Base-by-base conservation (phyloP, 2,329 filamentous ascomycete genomes). In the Byssothecium circinans region DNA sequence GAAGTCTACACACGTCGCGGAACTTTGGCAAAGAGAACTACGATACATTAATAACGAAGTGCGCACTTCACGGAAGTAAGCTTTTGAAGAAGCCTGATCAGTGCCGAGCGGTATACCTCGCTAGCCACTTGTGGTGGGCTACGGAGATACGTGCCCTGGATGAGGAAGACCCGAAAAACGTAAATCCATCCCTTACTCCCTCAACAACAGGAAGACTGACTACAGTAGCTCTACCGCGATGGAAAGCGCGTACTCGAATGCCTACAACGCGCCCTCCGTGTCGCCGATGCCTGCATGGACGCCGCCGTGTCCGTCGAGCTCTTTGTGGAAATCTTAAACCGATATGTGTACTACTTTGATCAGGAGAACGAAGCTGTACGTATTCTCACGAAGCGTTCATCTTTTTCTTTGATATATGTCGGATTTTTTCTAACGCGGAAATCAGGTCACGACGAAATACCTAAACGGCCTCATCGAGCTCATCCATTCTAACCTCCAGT, bases 261-360 rank as follows among this genome's bases (percentile, higher is more conserved):
- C 66, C 80, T 99, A 39, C 94, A 99, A 73, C 87, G 94, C 46
- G 94, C 94, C 10, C 84, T 99, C 8, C 87, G 95, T 29, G 95
- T 99, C 22, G 95, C 94, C 2, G 94, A 99, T 72, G 95, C 94
- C 6, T 99, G 94, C 75, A 99, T 99, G 94, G 95, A 99, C 73
- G 94, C 91, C 7, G 90, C 91, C 6, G 91, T 96, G 3, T 96
- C 91, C 2, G 94, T 99, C 38, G 95, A 99, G 74, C 81, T 99
- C 40, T 99, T 99, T 73, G 92, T 99, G 47, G 94, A 99, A 75
- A 99, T 99, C 54, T 77, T 99, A 46, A 96, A 99, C 72, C 85
- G 94, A 72, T 99, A 99, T 69, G 91, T 97, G 43, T 99, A 99
- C 73, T 99, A 97, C 77, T 99, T 96, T 75, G 94, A 99, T 72